Evolutionary conservation across 2,329 filamentous ascomycete genomes (phyloP), one percentile per base, ranked within the genome.

Genomic region (Leptographium procerum): DNA sequence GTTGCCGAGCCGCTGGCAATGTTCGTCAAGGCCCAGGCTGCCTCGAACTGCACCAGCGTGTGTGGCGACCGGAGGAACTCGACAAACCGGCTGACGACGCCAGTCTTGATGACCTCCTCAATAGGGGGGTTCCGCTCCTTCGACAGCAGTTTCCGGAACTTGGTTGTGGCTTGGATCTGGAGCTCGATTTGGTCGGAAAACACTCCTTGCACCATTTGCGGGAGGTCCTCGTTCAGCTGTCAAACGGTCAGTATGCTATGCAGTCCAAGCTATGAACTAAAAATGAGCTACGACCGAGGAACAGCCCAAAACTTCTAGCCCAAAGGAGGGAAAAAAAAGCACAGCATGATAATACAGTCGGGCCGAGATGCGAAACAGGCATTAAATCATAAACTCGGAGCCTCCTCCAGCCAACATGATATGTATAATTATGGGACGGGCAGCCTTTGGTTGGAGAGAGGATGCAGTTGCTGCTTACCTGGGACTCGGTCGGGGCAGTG

Each of bases 51-150:
- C 59, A 99, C 94, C 54, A 99, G 83, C 36, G 94, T 97, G 75
- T 99, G 94, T 64, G 94, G 94, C 58, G 94, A 99, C 71, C 90
- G 89, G 61, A 99, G 86, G 76, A 99, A 99, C 75, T 96, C 91
- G 74, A 99, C 94, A 70, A 99, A 99, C 70, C 94, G 88, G 78
- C 85, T 87, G 65, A 99, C 94, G 64, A 99, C 94, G 69, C 94
- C 94, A 60, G 94, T 97, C 82, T 97, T 95, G 75, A 99, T 99
- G 66, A 99, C 94, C 71, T 95, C 91, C 78, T 99, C 94, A 71
- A 99, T 99, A 52, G 94, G 94, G 52, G 94, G 94, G 78, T 99
- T 99, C 70, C 94, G 89, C 80, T 99, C 94, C 79, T 99, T 99
- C 65, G 91, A 96, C 31, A 99, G 80, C 48, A 99, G 83, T 81